Base-by-base conservation (phyloP, 1,284 basidiomycete genomes). In the Athelia psychrophila region DNA sequence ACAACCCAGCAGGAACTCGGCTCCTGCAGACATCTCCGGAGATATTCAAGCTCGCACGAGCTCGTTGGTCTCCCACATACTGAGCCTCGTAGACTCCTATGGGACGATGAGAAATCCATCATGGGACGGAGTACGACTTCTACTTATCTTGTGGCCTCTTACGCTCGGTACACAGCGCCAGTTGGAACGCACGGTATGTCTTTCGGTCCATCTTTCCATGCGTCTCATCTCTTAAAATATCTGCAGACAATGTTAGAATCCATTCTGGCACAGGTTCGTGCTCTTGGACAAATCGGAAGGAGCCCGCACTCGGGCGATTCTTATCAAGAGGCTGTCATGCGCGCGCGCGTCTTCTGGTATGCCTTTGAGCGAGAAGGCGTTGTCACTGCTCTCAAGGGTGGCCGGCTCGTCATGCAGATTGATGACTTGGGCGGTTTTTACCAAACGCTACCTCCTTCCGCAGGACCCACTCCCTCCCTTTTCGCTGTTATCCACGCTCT, bases 311-410 rank as follows among this genome's bases (percentile, higher is more conserved):
- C 78, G 51, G 78, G 80, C 16, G 73, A 77, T 35, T 70, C 74
- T 38, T 76, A 76, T 44, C 80, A 85, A 44, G 88, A 91, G 54
- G 74, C 77, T 9, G 69, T 83, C 36, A 74, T 88, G 23, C 81
- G 88, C 19, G 82, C 89, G 2, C 78, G 91, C 24, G 79, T 94
- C 46, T 94, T 92, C 64, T 95, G 91, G 90, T 94, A 88, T 59
- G 83, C 87, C 2, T 82, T 92, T 58, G 81, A 88, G 9, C 84
- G 91, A 54, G 93, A 95, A 68, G 84, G 90, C 36, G 78, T 93
- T 24, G 83, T 83, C 0, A 88, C 82, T 15, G 93, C 86, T 19
- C 76, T 95, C 51, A 79, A 83, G 51, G 93, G 93, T 30, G 87
- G 89, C 10, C 83, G 88, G 32, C 76, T 95, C 44, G 71, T 86